Evolutionary conservation across 805 yeast species (phyloP), one percentile per base, ranked within the genome.

Genomic region (Wickerhamiella azymoides): DNA sequence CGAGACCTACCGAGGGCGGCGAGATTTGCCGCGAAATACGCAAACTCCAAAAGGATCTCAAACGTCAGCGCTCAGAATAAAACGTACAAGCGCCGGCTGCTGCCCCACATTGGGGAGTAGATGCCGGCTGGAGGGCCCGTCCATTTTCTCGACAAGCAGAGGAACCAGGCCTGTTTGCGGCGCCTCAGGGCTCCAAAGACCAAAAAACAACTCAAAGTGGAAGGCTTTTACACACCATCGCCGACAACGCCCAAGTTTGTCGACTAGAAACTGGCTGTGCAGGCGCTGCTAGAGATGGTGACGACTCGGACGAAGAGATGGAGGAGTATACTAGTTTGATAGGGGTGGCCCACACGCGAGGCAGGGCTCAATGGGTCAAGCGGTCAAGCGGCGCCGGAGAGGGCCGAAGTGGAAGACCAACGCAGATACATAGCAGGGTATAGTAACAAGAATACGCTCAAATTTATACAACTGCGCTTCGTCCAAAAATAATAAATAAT

Each of bases 101-200:
- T 79, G 21, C 93, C 94, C 0, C 55, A 80, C 0, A 72, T 92
- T 13, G 89, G 86, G 54, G 92, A 83, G 52, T 94, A 84, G 54
- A 70, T 92, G 55, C 95, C 96, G 88, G 77, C 96, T 89, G 60
- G 98, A 92, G 61, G 92, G 84, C 61, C 69, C 79, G 48, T 81
- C 89, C 10, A 88, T 92, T 45, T 63, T 86, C 49, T 92, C 53
- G 96, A 92, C 61, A 92, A 89, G 61, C 99, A 92, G 63, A 88
- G 92, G 32, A 98, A 92, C 60, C 96, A 84, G 61, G 88, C 94
- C 17, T 92, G 88, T 59, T 66, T 82, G 51, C 82, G 86, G 61
- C 70, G 96, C 49, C 72, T 82, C 47, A 77, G 86, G 54, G 84
- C 77, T 6, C 79, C 85, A 47, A 81, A 73, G 56, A 76, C 74